Conservation (phyloP, 345 rosid species). For the Aethionema arabicum region DNA sequence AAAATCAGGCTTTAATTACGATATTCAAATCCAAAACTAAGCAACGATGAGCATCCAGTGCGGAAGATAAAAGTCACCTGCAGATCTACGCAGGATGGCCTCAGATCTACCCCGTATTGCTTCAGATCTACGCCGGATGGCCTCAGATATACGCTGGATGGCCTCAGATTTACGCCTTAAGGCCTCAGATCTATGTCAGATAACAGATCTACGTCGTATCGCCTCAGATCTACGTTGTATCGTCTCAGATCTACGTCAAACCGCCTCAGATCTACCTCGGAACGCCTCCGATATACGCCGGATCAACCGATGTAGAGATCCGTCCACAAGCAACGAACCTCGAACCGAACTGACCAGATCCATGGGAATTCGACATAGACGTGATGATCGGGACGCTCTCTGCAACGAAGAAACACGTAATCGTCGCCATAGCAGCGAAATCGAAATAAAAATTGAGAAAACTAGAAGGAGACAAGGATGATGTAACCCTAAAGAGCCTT, state of each 20-base stretch:
- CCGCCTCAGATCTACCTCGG: not conserved
- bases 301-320: not conserved
- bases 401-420: too few relatives aligned
- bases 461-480: too few relatives aligned
- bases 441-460: not conserved
- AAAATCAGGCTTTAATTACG: not conserved
- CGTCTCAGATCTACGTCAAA: not conserved
- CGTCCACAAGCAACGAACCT: not conserved
- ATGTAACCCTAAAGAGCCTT: not conserved
- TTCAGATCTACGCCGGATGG: too few relatives aligned
- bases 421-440: constrained; percentile 24
- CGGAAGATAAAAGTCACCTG: not conserved
- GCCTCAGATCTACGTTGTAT: not conserved
- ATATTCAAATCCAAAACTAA: too few relatives aligned
- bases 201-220: not conserved
- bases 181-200: not conserved
- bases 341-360: not conserved
- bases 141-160: not conserved
- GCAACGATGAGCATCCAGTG: too few relatives aligned
- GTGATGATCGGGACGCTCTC: constrained; percentile 27
- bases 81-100: not conserved
- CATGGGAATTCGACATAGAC: not conserved
- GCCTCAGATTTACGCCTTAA: too few relatives aligned
- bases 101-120: not conserved
- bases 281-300: not conserved